Base-by-base conservation (phyloP, 768 basidiomycete genomes). In the Leccinum uliginosum region DNA sequence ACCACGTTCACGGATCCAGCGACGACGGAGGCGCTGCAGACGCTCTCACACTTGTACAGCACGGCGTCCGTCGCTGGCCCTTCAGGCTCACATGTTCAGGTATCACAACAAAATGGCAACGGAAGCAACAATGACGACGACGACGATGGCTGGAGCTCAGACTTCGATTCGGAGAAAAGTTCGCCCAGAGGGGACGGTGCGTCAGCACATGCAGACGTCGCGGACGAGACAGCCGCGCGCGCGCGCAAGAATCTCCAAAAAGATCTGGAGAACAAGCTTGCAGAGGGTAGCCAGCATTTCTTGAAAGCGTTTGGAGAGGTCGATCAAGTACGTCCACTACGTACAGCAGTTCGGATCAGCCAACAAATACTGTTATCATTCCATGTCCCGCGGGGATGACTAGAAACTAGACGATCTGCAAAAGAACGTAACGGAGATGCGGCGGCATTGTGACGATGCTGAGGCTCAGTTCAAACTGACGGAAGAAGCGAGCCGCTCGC, bases 341-440 rank as follows among this genome's bases (percentile, higher is more conserved):
- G 35, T 50, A 40, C 47, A 49, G 58, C 19, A 53, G 26, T 44
- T 46, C 52, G 7, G 17, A n/a, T n/a, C 14, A 15, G 26, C 34
- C n/a, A 7, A n/a, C 55, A 32, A 40, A 35, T 50, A 23, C 53
- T 30, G 0, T 44, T 50, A 50, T 34, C 6, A 34, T 34, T 34
- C 15, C 53, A 5, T 11, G 15, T 4, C 5, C 34, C 4, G 17
- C 17, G 35, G 17, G 15, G 29, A 45, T 12, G 0, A 38, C 14
- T 64, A 99, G 96, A 95, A 90, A 83, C 75, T 99, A 38, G 82
- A 85, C 62, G 83, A 84, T 29, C 74, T 98, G 19, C 87, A 96
- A 61, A 75, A 74, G 1, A 87, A 95, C 68, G 82, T 97, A 51
- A 71, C 74, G 15, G 83, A 84, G 9, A 98, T 99, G 93, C 85